Percentiles rank a stretch among this genome's conserved stretches.
These are phyloP conservation scores for Elongisporangium anandrum DNA, from an alignment of 352 stramenopile genomes.

Conservation along the genomic window DNA sequence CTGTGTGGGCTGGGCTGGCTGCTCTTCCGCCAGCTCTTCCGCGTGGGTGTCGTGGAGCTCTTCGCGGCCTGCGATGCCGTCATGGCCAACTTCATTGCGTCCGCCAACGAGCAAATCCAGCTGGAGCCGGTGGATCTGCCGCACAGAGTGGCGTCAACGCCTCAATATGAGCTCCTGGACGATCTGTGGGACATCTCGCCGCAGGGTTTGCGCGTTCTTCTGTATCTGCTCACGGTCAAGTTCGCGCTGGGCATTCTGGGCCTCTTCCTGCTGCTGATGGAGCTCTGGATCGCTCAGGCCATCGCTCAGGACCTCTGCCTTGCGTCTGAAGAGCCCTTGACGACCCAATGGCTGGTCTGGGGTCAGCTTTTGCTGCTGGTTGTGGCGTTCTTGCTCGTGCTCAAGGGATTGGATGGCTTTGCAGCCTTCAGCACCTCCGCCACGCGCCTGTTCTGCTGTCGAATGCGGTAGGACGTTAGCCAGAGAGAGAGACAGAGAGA, in stretches of 20 bases:
- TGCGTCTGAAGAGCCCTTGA: not conserved
- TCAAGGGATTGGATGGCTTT: slow-evolving; percentile 11
- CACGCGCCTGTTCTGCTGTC: slow-evolving; percentile 18
- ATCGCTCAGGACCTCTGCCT: not conserved
- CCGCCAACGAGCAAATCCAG: slow-evolving; percentile 6
- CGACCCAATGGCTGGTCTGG: not conserved
- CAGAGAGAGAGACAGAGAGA: not conserved
- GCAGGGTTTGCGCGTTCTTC: slow-evolving; percentile 11
- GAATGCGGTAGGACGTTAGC: not conserved
- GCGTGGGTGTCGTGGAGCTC: slow-evolving; percentile 7
- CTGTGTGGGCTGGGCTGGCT: slow-evolving; percentile 15
- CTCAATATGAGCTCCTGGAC: slow-evolving; percentile 4
- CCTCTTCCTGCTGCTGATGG: slow-evolving; percentile 3
- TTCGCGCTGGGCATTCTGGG: slow-evolving; percentile 8
- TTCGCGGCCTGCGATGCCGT: slow-evolving; percentile 12
- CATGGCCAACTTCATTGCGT: slow-evolving; percentile 14
- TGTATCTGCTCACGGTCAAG: slow-evolving; percentile 22
- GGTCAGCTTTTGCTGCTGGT: not conserved
- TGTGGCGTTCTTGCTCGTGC: slow-evolving; percentile 9
- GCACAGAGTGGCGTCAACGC: not conserved
- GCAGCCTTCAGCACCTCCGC: slow-evolving; percentile 6
- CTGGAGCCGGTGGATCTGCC: slow-evolving; percentile 6
- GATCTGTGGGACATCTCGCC: slow-evolving; percentile 5
- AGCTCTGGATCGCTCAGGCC: slow-evolving; percentile 1
- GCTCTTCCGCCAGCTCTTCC: slow-evolving; percentile 16